phyloP scores from a whole-genome alignment of 768 basidiomycete species.

The Tylopilus intermedius region DNA sequence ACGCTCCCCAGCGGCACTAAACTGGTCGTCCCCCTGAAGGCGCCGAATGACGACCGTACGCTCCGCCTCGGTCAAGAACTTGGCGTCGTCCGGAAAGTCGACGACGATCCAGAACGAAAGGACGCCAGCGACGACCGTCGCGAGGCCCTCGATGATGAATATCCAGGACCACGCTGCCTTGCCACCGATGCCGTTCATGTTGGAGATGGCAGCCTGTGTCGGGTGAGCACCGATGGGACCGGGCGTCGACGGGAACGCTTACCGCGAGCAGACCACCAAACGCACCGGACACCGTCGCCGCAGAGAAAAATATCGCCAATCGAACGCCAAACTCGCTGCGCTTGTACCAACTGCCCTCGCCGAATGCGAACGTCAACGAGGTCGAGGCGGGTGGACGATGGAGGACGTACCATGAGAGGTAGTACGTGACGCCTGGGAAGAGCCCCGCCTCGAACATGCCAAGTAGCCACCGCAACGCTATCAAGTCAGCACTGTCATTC shows the following conservation, averaged over 20 bases:
- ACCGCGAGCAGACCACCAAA: conserved; percentile 75
- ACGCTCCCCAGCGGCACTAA: conserved; percentile 59
- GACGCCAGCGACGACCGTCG: conserved; percentile 60
- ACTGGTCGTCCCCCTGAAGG: too few relatives aligned
- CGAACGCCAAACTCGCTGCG: conserved; percentile 70
- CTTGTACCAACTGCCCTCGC: conserved; percentile 47
- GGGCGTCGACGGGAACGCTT: conserved; percentile 6
- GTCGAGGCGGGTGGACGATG: neutral
- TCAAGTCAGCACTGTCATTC: neutral
- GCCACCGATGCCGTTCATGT: conserved; percentile 66
- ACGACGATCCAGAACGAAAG: conserved; percentile 74
- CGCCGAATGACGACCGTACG: conserved; percentile 51
- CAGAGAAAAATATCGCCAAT: conserved; percentile 67
- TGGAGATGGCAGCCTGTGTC: conserved; percentile 54
- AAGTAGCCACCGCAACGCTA: conserved; percentile 68
- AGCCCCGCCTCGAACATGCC: conserved; percentile 60
- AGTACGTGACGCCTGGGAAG: conserved; percentile 53
- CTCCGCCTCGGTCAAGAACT: conserved; percentile 69
- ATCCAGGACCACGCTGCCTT: conserved; percentile 69
- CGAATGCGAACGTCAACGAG: conserved; percentile 36
- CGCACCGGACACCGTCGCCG: conserved; percentile 78
- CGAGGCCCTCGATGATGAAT: conserved; percentile 69
- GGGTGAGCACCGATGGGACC: neutral
- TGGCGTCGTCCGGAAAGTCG: conserved; percentile 80
- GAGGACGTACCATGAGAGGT: conserved; percentile 59